These are phyloP conservation scores for Eutrema heterophyllum DNA, from an alignment of 345 rosid genomes.

Conservation along the genomic window DNA sequence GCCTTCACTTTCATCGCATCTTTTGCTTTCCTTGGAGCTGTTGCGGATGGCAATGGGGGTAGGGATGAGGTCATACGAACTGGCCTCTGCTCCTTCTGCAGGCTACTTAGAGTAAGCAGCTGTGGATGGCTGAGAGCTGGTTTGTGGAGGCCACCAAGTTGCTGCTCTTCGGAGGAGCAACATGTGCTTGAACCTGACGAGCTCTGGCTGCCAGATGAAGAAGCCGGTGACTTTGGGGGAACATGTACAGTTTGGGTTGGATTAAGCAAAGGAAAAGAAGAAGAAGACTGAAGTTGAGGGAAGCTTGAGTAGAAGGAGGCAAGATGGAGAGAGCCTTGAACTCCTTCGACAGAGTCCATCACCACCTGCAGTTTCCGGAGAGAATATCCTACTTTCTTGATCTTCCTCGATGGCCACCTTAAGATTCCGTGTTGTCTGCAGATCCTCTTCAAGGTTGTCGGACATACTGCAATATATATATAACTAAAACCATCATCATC, in stretches of 20 bases:
- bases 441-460: slow-evolving; percentile 89
- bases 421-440: slow-evolving; percentile 88
- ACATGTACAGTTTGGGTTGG: slow-evolving; percentile 26
- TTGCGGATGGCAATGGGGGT: slow-evolving; percentile 30
- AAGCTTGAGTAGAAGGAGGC: slow-evolving; percentile 79
- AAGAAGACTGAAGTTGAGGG: slow-evolving; percentile 70
- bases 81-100: slow-evolving; percentile 39
- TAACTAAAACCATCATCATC: slow-evolving; percentile 4
- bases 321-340: slow-evolving; percentile 69
- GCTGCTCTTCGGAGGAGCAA: slow-evolving; percentile 52
- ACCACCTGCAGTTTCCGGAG: slow-evolving; percentile 73
- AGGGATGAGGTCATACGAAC: slow-evolving; percentile 37
- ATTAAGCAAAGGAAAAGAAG: slow-evolving; percentile 27
- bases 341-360: slow-evolving; percentile 75
- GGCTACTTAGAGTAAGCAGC: slow-evolving; percentile 38
- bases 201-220: slow-evolving; percentile 76
- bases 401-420: slow-evolving; percentile 95
- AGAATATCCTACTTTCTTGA: slow-evolving; percentile 87
- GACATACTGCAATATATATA: slow-evolving; percentile 67
- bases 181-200: slow-evolving; percentile 67
- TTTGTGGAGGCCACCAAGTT: slow-evolving; percentile 39
- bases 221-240: slow-evolving; percentile 55
- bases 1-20: slow-evolving; percentile 53
- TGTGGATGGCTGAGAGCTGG: slow-evolving; percentile 54
- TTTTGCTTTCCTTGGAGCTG: slow-evolving; percentile 18